Conservation (phyloP, 2,329 filamentous ascomycete genomes). For the Pseudogymnoascus sp. region DNA sequence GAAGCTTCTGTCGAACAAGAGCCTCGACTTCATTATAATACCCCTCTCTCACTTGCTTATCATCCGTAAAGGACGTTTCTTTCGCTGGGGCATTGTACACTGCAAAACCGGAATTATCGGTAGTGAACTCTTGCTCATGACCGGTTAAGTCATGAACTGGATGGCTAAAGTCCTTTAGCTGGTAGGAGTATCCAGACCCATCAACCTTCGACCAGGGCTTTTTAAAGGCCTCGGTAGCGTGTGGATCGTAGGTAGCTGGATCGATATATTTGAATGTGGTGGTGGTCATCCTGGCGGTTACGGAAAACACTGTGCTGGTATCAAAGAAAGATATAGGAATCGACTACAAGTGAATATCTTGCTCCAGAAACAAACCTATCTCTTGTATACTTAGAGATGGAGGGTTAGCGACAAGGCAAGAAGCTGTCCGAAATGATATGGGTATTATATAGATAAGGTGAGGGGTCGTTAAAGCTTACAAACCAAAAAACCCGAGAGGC, state of each 20-base stretch:
- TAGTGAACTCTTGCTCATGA: slow-evolving; percentile 50
- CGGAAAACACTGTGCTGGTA: neutral
- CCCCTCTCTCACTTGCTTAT: slow-evolving; percentile 54
- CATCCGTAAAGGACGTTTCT: slow-evolving; percentile 53
- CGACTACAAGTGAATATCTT: neutral
- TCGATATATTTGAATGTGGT: slow-evolving; percentile 54
- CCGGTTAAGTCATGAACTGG: slow-evolving; percentile 63
- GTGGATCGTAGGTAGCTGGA: slow-evolving; percentile 35
- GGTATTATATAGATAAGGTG: neutral
- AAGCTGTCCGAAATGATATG: neutral
- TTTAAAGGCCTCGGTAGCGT: slow-evolving; percentile 18
- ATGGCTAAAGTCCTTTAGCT: slow-evolving; percentile 36
- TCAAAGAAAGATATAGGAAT: neutral
- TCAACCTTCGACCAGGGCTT: slow-evolving; percentile 61
- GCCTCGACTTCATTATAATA: slow-evolving; percentile 78
- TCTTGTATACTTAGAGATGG: neutral
- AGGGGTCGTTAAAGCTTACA: neutral
- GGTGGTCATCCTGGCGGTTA: slow-evolving; percentile 45
- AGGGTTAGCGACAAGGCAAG: neutral
- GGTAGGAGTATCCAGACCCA: slow-evolving; percentile 46
- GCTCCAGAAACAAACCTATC: neutral
- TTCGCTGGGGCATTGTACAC: slow-evolving; percentile 49
- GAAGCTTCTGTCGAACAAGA: slow-evolving; percentile 55
- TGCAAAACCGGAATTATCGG: slow-evolving; percentile 67
- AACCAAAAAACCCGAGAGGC: neutral